Evolutionary conservation across 2,329 filamentous ascomycete species (phyloP).

Genomic region (Teratosphaeria nubilosa): DNA sequence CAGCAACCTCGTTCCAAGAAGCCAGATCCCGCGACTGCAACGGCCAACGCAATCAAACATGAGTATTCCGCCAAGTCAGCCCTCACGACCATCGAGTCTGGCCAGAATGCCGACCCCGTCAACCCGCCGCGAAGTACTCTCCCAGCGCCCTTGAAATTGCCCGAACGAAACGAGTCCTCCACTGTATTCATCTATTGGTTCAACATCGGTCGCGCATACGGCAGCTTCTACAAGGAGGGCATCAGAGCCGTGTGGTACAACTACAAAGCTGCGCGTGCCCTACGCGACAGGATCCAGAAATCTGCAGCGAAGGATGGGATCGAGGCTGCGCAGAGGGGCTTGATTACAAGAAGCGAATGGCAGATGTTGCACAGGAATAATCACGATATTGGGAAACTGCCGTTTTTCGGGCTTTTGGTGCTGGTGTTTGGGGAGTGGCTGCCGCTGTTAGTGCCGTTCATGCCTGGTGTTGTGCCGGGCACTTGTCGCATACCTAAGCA

Average conservation of each 20-base stretch:
- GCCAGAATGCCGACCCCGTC: constrained; percentile 39
- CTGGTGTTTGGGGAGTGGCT: constrained; percentile 78
- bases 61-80: constrained; percentile 6
- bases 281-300: constrained; percentile 39
- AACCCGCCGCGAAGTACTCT: constrained; percentile 68
- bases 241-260: constrained; percentile 66
- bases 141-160: constrained; percentile 58
- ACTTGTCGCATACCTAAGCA: constrained; percentile 78
- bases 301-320: constrained; percentile 4
- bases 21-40: not conserved
- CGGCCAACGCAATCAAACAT: not conserved
- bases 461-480: constrained; percentile 64
- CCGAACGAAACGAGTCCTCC: constrained; percentile 40
- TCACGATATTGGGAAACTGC: constrained; percentile 67
- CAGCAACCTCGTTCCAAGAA: not conserved
- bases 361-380: constrained; percentile 58
- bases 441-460: constrained; percentile 62
- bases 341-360: constrained; percentile 55
- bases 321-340: constrained; percentile 4
- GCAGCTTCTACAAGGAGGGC: constrained; percentile 79
- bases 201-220: constrained; percentile 61
- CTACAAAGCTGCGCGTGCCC: constrained; percentile 33
- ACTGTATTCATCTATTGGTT: constrained; percentile 46
- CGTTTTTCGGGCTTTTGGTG: constrained; percentile 66
- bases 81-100: constrained; percentile 1